These are phyloP conservation scores for Microstroma glucosiphilum DNA, from an alignment of 1,284 basidiomycete species.

Conservation along the genomic window DNA sequence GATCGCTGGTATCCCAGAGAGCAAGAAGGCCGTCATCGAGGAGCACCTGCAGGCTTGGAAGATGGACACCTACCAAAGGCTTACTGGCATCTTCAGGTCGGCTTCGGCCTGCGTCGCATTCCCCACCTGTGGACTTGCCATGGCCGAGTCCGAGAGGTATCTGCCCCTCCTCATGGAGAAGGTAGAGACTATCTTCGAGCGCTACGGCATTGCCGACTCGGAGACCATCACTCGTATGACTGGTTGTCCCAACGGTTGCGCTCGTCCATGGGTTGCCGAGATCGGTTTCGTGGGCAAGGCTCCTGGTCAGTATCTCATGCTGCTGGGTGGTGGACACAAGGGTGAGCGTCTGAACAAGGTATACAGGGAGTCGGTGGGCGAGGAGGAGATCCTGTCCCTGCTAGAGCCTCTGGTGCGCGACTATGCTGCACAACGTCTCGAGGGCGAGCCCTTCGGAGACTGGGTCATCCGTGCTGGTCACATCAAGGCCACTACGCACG, in stretches of 20 bases:
- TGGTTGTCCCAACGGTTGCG: constrained; percentile 52
- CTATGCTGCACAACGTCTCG: constrained; percentile 77
- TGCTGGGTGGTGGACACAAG: constrained; percentile 88
- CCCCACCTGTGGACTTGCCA: constrained; percentile 86
- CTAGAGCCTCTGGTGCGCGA: constrained; percentile 85
- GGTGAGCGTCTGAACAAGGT: constrained; percentile 92
- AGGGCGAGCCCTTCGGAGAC: constrained; percentile 93
- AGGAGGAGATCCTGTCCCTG: constrained; percentile 87
- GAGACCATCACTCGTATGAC: constrained; percentile 93
- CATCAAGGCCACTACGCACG: constrained; percentile 42
- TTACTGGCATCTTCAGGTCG: constrained; percentile 1
- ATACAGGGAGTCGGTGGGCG: constrained; percentile 79
- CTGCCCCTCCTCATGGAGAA: constrained; percentile 91
- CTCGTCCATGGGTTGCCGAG: constrained; percentile 84
- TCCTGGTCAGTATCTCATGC: constrained; percentile 85
- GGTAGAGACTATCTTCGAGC: constrained; percentile 89
- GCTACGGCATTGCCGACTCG: constrained; percentile 83
- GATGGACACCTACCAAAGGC: constrained; percentile 66
- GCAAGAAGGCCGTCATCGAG: constrained; percentile 67
- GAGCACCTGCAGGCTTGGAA: constrained; percentile 74
- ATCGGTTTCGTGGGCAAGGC: constrained; percentile 96
- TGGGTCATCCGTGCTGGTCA: constrained; percentile 64
- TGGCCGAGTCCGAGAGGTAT: constrained; percentile 92
- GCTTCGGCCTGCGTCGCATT: constrained; percentile 80
- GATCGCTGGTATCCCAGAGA: constrained; percentile 69